These are phyloP conservation scores for Xylaria longipes DNA, from an alignment of 495 filamentous ascomycete genomes.

Conservation along the genomic window DNA sequence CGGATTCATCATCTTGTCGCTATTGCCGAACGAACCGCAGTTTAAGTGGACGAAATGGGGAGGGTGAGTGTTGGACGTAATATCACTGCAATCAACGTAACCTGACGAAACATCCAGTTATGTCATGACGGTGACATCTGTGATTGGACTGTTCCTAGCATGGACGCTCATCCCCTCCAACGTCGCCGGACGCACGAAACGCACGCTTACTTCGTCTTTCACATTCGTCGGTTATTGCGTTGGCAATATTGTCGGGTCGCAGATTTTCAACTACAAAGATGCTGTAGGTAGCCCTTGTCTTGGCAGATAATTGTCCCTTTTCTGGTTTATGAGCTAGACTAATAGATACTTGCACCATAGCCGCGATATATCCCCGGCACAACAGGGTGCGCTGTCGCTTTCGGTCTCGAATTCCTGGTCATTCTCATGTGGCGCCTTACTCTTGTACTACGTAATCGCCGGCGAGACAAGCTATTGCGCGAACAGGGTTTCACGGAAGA, in stretches of 20 bases:
- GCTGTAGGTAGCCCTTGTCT: conserved; percentile 1
- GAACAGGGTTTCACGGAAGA: conserved; percentile 39
- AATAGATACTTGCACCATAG: conserved; percentile 1
- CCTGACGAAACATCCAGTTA: conserved; percentile 24
- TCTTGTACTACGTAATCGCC: conserved; percentile 37
- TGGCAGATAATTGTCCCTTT: no score
- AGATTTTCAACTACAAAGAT: conserved; percentile 57
- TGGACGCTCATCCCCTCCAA: conserved; percentile 44
- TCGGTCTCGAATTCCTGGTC: conserved; percentile 38
- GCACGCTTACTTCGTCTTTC: conserved; percentile 45
- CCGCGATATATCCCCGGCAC: conserved; percentile 41
- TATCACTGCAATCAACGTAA: not conserved
- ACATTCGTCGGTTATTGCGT: conserved; percentile 56
- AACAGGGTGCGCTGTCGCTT: conserved; percentile 35
- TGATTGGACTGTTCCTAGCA: conserved; percentile 37
- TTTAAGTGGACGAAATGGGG: conserved; percentile 42
- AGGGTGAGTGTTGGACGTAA: conserved; percentile 31
- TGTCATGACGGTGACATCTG: conserved; percentile 37
- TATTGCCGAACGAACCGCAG: conserved; percentile 39
- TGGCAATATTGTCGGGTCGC: conserved; percentile 65
- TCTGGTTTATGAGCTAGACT: conserved; percentile 33
- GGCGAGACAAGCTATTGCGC: conserved; percentile 32
- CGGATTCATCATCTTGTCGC: conserved; percentile 39
- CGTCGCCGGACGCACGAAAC: conserved; percentile 42
- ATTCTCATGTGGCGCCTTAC: conserved; percentile 35